These are phyloP conservation scores for Gnetum montanum DNA, from an alignment of 75 land plant species.

Conservation along the genomic window DNA sequence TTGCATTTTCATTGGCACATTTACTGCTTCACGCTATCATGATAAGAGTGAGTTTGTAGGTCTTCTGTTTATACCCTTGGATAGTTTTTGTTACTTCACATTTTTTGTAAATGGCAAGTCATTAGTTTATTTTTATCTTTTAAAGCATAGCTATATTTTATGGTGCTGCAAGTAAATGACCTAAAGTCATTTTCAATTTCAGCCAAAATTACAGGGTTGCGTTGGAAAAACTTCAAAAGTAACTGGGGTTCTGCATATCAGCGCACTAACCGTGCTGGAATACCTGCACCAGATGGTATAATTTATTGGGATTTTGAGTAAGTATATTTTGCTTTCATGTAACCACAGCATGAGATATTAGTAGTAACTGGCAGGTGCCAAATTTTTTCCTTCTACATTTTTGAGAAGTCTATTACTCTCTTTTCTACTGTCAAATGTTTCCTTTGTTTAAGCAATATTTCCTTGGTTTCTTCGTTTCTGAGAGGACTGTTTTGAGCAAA, in stretches of 20 bases:
- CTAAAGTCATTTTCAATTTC: background rate
- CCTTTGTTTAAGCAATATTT: background rate
- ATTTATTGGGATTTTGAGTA: slow-evolving; percentile 88
- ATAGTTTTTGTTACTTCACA: background rate
- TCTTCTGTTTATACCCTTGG: background rate
- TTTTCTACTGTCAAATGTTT: background rate
- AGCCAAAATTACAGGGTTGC: slow-evolving; percentile 87
- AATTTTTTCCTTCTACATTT: background rate
- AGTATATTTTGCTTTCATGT: too few relatives aligned
- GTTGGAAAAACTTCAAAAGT: slow-evolving; percentile 40
- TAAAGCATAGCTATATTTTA: too few relatives aligned
- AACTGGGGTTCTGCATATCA: slow-evolving; percentile 89
- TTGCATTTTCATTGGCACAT: slow-evolving; percentile 85
- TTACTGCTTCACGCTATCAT: slow-evolving; percentile 44
- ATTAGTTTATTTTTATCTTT: background rate
- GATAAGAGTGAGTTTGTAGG: slow-evolving; percentile 52
- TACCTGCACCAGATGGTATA: slow-evolving; percentile 76
- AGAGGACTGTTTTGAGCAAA: too few relatives aligned
- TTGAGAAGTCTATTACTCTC: background rate
- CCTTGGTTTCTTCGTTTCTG: too few relatives aligned
- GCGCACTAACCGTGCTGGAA: slow-evolving; percentile 76
- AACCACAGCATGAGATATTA: background rate
- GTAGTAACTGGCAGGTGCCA: background rate
- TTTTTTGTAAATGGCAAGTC: background rate
- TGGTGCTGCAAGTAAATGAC: too few relatives aligned